Evolutionary conservation across 208 protist genomes (phyloP).

Genomic region (Leishmania tropica): DNA sequence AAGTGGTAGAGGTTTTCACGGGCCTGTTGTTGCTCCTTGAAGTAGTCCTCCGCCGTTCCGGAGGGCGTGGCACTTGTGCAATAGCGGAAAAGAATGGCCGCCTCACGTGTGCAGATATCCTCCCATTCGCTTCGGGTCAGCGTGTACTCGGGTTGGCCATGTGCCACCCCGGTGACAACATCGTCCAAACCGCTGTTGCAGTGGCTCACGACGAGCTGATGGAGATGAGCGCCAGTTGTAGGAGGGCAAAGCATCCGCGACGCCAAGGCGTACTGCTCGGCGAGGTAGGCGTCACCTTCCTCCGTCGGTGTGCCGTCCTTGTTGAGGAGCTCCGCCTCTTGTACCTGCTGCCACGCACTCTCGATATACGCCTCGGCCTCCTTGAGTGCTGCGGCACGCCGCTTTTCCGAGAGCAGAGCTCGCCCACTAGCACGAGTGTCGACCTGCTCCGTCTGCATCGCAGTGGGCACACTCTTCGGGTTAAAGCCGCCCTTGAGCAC

Average conservation of each 20-base stretch:
- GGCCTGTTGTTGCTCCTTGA: constrained; percentile 25
- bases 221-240: constrained; percentile 23
- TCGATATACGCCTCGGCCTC: constrained; percentile 66
- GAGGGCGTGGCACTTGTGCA: constrained; percentile 13
- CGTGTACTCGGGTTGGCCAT: not conserved
- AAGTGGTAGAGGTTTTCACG: constrained; percentile 38
- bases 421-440: constrained; percentile 23
- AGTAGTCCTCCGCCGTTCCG: constrained; percentile 22
- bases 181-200: constrained; percentile 1
- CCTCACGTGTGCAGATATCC: constrained; percentile 49
- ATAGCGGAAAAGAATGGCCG: constrained; percentile 53
- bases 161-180: not conserved
- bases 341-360: constrained; percentile 73
- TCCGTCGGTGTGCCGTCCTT: constrained; percentile 33
- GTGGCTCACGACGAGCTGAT: constrained; percentile 41
- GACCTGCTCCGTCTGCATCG: not conserved
- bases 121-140: constrained; percentile 39
- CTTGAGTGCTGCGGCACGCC: constrained; percentile 50
- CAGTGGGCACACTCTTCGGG: constrained; percentile 32
- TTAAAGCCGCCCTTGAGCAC: constrained; percentile 81
- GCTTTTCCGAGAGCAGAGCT: constrained; percentile 39
- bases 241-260: constrained; percentile 42
- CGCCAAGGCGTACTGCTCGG: constrained; percentile 75
- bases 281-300: constrained; percentile 68
- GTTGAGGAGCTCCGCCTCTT: constrained; percentile 47